Evolutionary conservation across 2,329 filamentous ascomycete genomes (phyloP).

Genomic region (Ceratocystis papillata): DNA sequence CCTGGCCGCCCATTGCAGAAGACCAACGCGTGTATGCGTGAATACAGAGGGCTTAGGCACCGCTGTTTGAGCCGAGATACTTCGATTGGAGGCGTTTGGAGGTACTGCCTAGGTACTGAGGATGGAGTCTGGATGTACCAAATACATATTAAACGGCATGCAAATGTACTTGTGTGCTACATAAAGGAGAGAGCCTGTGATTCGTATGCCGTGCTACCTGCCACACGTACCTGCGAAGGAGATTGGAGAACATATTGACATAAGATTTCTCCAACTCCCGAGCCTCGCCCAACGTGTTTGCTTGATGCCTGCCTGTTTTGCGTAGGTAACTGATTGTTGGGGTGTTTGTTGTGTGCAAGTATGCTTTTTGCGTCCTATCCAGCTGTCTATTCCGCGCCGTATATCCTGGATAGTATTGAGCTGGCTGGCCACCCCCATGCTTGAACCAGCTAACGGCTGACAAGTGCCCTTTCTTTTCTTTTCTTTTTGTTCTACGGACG

Average conservation of each 20-base stretch:
- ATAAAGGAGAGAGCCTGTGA: not conserved
- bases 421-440: not conserved
- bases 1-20: not conserved
- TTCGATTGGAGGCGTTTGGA: not conserved
- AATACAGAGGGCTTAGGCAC: too few relatives aligned
- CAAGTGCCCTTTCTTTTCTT: not conserved
- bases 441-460: not conserved
- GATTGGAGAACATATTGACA: not conserved
- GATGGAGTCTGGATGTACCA: not conserved
- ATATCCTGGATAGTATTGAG: too few relatives aligned
- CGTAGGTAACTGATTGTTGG: not conserved
- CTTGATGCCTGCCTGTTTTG: too few relatives aligned
- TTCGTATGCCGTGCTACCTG: slow-evolving; percentile 2
- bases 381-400: not conserved
- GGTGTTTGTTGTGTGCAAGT: not conserved
- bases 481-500: not conserved
- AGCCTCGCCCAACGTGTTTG: not conserved
- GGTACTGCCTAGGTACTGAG: not conserved
- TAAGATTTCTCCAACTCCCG: not conserved
- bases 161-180: not conserved
- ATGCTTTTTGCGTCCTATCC: not conserved
- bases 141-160: not conserved
- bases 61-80: too few relatives aligned
- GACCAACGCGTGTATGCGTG: not conserved
- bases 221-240: not conserved